phyloP scores from a whole-genome alignment of 2,329 filamentous ascomycete genomes.

The Shiraia sp. region DNA sequence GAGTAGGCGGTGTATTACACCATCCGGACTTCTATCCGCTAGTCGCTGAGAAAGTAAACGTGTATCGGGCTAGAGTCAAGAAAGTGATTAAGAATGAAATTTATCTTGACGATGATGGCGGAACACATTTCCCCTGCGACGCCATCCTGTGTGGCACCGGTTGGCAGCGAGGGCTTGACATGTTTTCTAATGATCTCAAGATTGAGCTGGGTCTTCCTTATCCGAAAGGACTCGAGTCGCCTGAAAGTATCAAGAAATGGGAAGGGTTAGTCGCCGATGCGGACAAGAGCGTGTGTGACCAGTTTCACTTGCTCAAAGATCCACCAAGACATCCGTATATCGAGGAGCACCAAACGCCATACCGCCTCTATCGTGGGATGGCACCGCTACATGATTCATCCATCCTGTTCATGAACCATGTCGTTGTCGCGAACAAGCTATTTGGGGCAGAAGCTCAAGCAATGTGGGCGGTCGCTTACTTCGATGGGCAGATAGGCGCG shows the following conservation, averaged over 20 bases:
- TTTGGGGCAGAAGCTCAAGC: constrained; percentile 18
- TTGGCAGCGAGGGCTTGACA: constrained; percentile 12
- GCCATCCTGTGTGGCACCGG: constrained; percentile 33
- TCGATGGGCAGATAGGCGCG: constrained; percentile 4
- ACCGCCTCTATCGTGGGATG: constrained; percentile 18
- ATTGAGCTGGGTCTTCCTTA: constrained; percentile 12
- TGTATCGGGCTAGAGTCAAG: constrained; percentile 23
- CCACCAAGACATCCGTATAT: constrained; percentile 12
- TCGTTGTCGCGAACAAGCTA: constrained; percentile 10
- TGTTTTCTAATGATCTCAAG: constrained; percentile 10
- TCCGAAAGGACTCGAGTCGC: not conserved
- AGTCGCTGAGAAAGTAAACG: constrained; percentile 26
- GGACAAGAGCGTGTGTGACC: constrained; percentile 4
- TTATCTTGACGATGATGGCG: constrained; percentile 10
- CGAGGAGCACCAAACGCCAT: constrained; percentile 10
- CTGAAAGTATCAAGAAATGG: constrained; percentile 9
- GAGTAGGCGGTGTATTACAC: constrained; percentile 23
- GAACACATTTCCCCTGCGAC: constrained; percentile 21
- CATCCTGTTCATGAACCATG: constrained; percentile 23
- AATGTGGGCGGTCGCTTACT: constrained; percentile 21
- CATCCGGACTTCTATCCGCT: constrained; percentile 27
- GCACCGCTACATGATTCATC: constrained; percentile 13
- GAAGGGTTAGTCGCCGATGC: constrained; percentile 7
- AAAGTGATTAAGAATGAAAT: constrained; percentile 10
- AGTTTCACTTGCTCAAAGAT: constrained; percentile 12